phyloP scores from a whole-genome alignment of 139 green algal species.

The Picochlorum sp. region DNA sequence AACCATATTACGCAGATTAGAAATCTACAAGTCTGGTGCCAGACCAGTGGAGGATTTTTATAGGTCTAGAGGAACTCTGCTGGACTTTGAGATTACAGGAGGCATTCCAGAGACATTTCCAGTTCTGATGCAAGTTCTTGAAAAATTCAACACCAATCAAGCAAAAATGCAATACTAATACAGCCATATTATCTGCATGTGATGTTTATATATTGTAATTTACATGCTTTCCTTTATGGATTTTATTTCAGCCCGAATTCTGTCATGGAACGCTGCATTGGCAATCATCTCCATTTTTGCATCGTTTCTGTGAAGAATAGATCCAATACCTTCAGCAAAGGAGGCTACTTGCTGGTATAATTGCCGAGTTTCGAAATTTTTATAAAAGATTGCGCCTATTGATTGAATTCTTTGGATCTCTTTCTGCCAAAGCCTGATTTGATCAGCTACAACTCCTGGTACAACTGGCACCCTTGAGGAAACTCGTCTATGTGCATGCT shows the following conservation, averaged over 20 bases:
- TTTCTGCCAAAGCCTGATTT: slow-evolving; percentile 69
- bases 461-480: slow-evolving; percentile 35
- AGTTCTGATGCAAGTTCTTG: background rate
- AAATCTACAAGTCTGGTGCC: slow-evolving; percentile 67
- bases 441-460: slow-evolving; percentile 61
- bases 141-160: background rate
- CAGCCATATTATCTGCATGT: background rate
- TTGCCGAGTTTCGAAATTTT: slow-evolving; percentile 43
- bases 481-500: slow-evolving; percentile 53
- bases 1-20: slow-evolving; percentile 65
- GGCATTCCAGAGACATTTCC: slow-evolving; percentile 73
- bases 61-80: slow-evolving; percentile 42
- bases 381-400: slow-evolving; percentile 34
- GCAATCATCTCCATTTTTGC: slow-evolving; percentile 14
- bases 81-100: slow-evolving; percentile 87
- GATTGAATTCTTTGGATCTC: slow-evolving; percentile 45
- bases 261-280: slow-evolving; percentile 1
- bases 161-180: background rate
- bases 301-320: slow-evolving; percentile 37
- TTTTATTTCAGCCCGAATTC: slow-evolving; percentile 17
- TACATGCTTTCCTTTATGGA: slow-evolving; percentile 12
- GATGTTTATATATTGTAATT: background rate
- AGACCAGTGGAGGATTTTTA: slow-evolving; percentile 83
- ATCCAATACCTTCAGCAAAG: slow-evolving; percentile 22
- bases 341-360: slow-evolving; percentile 29